Base-by-base conservation (phyloP, 1,284 basidiomycete genomes). In the Paramarasmius palmivorus region DNA sequence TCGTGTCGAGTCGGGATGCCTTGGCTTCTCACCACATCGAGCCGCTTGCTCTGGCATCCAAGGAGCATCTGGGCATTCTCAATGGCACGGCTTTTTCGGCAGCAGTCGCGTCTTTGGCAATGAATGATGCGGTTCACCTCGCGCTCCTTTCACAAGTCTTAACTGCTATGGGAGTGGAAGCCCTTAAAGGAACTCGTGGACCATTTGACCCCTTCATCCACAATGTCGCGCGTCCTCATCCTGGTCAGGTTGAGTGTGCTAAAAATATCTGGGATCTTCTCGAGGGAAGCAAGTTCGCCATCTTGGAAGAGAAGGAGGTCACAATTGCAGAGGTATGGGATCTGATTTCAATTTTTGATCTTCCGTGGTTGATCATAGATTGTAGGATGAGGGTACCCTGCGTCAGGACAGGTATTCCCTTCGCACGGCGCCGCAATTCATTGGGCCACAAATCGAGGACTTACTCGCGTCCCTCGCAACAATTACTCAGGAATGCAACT, bases 361-460 rank as follows among this genome's bases (percentile, higher is more conserved):
- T n/a, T n/a, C n/a, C n/a, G n/a, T n/a, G n/a, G n/a, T n/a, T n/a
- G n/a, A n/a, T n/a, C n/a, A n/a, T n/a, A n/a, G n/a, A n/a, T n/a
- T n/a, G n/a, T n/a, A n/a, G 29, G 92, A 94, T 55, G 78, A 81
- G 47, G 90, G 86, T 20, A 76, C 68, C 17, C 66, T 81, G 15
- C 69, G 77, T 7, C 85, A 89, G 63, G 85, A 87, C 59, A 73
- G 75, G 44, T 94, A 93, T 68, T 82, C 90, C 14, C 76, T 93
- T 22, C 79, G 90, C 32, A 91, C 88, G 0, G 77, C 86, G 0
- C 90, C 92, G 7, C 92, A 93, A 66, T 95, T 92, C 76, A 72
- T 95, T 46, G 93, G 93, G 6, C 93, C 93, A 2, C 89, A 92
- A 63, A 75, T 94, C 45, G 91, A 94, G 68, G 91, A 93, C 61